Evolutionary conservation across 768 basidiomycete genomes (phyloP).

Genomic region (Cubamyces lactineus): DNA sequence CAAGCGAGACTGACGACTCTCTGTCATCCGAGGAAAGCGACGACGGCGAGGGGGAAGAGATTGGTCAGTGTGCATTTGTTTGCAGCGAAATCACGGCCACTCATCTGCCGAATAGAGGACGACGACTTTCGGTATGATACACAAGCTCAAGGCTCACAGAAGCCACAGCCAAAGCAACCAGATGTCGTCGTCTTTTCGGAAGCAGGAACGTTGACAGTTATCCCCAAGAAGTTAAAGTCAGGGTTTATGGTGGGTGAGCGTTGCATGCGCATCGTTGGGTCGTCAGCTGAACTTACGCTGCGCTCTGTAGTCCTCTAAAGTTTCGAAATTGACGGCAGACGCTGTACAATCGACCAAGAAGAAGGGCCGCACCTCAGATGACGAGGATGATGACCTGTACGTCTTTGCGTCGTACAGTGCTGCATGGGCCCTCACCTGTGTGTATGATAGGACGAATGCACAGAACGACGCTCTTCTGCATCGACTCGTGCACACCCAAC

Average conservation of each 20-base stretch:
- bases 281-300: not conserved
- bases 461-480: conserved; percentile 82
- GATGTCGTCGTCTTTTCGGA: conserved; percentile 65
- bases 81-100: not conserved
- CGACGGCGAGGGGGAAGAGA: conserved; percentile 16
- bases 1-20: not conserved
- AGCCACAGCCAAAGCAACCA: conserved; percentile 26
- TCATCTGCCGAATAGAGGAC: conserved; percentile 37
- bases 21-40: not conserved
- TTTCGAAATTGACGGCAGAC: conserved; percentile 58
- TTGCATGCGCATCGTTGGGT: not conserved
- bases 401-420: conserved; percentile 1
- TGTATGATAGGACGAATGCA: conserved; percentile 58
- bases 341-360: conserved; percentile 24
- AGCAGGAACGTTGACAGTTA: conserved; percentile 27
- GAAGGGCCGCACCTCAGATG: conserved; percentile 33
- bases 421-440: not conserved
- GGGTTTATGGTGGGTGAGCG: conserved; percentile 66
- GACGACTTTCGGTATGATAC: conserved; percentile 40
- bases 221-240: conserved; percentile 49
- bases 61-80: not conserved
- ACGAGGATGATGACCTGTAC: conserved; percentile 61
- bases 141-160: not conserved
- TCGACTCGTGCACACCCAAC: conserved; percentile 76
- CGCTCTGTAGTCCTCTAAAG: conserved; percentile 71